Conservation (phyloP, 2,329 filamentous ascomycete species). For the Trichoderma endophyticum region DNA sequence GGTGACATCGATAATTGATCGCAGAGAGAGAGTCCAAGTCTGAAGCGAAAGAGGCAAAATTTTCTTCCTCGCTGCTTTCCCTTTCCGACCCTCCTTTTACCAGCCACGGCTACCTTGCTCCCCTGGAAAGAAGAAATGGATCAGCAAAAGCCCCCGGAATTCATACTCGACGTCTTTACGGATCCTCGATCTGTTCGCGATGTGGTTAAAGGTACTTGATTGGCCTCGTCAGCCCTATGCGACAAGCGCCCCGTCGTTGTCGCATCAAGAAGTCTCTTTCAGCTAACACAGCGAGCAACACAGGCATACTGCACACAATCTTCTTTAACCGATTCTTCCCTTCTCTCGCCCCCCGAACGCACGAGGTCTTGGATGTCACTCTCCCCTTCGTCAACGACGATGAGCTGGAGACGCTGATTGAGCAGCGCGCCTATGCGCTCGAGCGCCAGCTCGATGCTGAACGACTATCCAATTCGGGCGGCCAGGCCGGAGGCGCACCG, state of each 20-base stretch:
- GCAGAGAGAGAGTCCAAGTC: neutral
- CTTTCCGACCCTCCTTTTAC: neutral
- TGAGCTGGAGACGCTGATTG: conserved; percentile 89
- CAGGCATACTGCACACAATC: conserved; percentile 91
- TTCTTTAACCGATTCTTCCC: conserved; percentile 99
- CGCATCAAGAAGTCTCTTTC: neutral
- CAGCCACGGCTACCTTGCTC: neutral
- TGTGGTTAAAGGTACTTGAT: conserved; percentile 73
- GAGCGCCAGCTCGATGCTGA: conserved; percentile 71
- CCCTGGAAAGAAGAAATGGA: conserved; percentile 39
- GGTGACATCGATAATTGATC: conserved; percentile 5
- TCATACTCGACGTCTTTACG: conserved; percentile 89
- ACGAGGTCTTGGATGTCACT: conserved; percentile 86
- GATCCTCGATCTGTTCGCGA: conserved; percentile 88
- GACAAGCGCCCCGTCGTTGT: neutral
- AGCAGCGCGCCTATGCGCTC: conserved; percentile 76
- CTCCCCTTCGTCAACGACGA: conserved; percentile 86
- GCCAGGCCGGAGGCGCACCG: conserved; percentile 13
- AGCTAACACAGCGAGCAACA: neutral
- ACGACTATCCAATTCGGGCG: conserved; percentile 38
- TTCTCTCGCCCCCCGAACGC: conserved; percentile 73
- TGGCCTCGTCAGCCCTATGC: neutral
- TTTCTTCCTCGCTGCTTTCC: neutral
- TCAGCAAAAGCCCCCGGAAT: conserved; percentile 68
- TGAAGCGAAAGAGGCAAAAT: neutral